phyloP scores from a whole-genome alignment of 257 asterid genomes.

The Solanum ossicruentum region DNA sequence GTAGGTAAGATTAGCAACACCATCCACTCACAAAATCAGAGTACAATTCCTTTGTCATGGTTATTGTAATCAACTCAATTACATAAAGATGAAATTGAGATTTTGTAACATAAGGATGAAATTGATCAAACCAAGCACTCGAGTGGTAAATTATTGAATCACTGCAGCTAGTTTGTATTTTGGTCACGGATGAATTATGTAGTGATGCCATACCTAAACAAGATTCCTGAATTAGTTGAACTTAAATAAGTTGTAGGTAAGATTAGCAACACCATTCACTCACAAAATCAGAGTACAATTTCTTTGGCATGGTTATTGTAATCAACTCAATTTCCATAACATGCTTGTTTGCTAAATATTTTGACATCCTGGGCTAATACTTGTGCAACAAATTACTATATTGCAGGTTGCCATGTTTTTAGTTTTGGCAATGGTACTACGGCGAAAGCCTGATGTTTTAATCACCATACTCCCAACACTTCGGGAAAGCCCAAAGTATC shows the following conservation, averaged over 20 bases:
- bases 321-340: not conserved
- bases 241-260: not conserved
- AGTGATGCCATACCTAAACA: not conserved
- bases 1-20: not conserved
- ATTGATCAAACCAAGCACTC: not conserved
- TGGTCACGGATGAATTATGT: not conserved
- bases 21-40: not conserved
- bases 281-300: not conserved
- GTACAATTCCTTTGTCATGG: not conserved
- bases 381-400: not conserved
- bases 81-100: not conserved
- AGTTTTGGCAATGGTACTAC: slow-evolving; percentile 57
- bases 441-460: slow-evolving; percentile 65
- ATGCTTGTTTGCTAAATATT: not conserved
- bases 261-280: not conserved
- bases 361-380: not conserved
- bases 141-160: not conserved
- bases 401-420: slow-evolving; percentile 71
- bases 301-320: not conserved
- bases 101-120: not conserved
- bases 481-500: slow-evolving; percentile 57
- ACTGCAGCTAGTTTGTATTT: not conserved
- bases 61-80: not conserved
- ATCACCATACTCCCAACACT: slow-evolving; percentile 36
- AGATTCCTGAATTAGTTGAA: not conserved